Base-by-base conservation (phyloP, 1,139 yeast species). In the Meyerozyma carpophila region DNA sequence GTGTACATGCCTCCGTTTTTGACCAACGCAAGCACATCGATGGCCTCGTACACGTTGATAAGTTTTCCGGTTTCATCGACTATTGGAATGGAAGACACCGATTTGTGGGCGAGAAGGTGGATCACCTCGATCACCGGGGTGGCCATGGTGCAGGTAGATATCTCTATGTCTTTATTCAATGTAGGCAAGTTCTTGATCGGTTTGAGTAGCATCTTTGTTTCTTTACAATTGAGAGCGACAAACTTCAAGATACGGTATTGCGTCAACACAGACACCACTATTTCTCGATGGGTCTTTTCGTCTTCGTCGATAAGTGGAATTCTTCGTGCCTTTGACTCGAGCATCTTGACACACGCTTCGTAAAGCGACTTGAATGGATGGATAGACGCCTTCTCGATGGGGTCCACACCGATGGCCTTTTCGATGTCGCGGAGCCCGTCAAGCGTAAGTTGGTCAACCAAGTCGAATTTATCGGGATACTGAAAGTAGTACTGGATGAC, bases 61-160 rank as follows among this genome's bases (percentile, higher is more conserved):
- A 93, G 73, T 56, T 79, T 80, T 42, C 86, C 82, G 18, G 68
- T 70, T 16, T 83, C 89, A 58, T 93, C 97, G 26, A 93, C 82
- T 49, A 94, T 91, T 5, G 99, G 99, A 32, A 94, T 84, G 2
- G 97, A 88, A 3, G 95, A 84, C 16, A 94, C 94, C 21, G 90
- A 82, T 43, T 84, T 81, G 46, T 82, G 79, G 7, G 94, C 82
- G 53, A 94, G 72, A 50, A 85, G 66, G 56, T 89, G 93, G 47
- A 93, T 94, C 31, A 91, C 97, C 50, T 93, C 97, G 50, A 90
- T 84, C 20, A 94, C 97, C 0, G 98, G 97, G 0, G 97, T 89
- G 48, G 78, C 80, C 94, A 94, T 84, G 9, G 86, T 81, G 47
- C 95, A 95, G 3, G 94, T 86, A 21, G 87, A 80, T 21, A 93